These are phyloP conservation scores for Telfairia occidentalis DNA, from an alignment of 331 rosid genomes.

Conservation along the genomic window DNA sequence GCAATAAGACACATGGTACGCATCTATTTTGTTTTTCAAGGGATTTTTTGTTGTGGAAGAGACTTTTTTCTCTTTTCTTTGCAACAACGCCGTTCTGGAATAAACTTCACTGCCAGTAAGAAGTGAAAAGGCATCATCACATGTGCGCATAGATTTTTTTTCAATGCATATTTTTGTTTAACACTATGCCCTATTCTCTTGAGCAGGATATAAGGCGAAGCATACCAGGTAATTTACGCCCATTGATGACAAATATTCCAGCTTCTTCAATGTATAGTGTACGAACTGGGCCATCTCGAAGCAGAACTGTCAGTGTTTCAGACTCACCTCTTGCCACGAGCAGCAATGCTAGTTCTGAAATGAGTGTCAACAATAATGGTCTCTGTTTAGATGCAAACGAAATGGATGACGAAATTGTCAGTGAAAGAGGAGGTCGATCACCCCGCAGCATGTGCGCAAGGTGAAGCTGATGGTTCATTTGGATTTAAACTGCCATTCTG, in stretches of 20 bases:
- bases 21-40: constrained; percentile 1
- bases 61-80: neutral
- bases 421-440: constrained; percentile 65
- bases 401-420: constrained; percentile 63
- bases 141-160: neutral
- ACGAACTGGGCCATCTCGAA: constrained; percentile 73
- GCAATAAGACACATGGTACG: constrained; percentile 97
- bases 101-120: neutral
- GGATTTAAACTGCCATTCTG: neutral
- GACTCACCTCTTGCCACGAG: constrained; percentile 91
- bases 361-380: constrained; percentile 88
- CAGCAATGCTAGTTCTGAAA: constrained; percentile 90
- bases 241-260: constrained; percentile 94
- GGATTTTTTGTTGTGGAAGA: neutral
- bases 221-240: constrained; percentile 80
- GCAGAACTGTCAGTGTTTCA: constrained; percentile 69
- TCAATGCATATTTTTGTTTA: neutral
- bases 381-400: constrained; percentile 59
- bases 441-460: constrained; percentile 56
- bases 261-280: constrained; percentile 92
- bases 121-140: neutral
- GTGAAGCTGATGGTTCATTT: constrained; percentile 24
- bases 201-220: constrained; percentile 79
- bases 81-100: neutral
- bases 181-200: neutral